Evolutionary conservation across 371 early-diverging fungal genomes (phyloP), one percentile per base, ranked within the genome.

Genomic region (Dinochytrium kinnereticum): DNA sequence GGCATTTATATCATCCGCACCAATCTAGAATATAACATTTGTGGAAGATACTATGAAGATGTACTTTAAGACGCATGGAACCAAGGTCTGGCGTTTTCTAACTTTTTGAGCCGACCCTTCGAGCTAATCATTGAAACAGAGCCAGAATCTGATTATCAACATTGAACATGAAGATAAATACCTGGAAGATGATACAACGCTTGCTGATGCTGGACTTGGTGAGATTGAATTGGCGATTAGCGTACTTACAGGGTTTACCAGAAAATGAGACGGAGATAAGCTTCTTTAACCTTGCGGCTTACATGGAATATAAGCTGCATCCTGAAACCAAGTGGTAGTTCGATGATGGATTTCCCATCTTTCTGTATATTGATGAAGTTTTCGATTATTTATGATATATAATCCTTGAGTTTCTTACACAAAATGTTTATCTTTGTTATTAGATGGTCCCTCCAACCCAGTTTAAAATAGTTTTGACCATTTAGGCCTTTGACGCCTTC

Each of bases 231-330:
- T 61, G 15, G 24, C 5, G 13, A 21, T 24, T 53, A 15, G 64
- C n/a, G 31, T 44, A n/a, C 33, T 30, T 30, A 49, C 7, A 30
- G n/a, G n/a, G 31, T 37, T 68, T 38, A 2, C 44, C 73, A 91
- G 93, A 90, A 78, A 90, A 93, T 80, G 96, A 96, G 64, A 90
- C 95, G 0, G 96, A 96, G 77, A 75, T 96, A 26, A 93, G 93
- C 1, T 89, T 91, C 77, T 96, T 95, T 78, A 91, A 92, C 76
- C 78, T 82, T 28, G 90, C 82, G n/a, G 82, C 87, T 31, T 96
- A 94, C 76, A 85, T 90, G 33, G 80, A 76, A 19, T 96, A 87
- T 80, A 92, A 91, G 77, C 77, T 78, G 59, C 82, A 95, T 69
- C 95, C 95, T n/a, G 90, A 91, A 59, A 91, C 90, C 72, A 93